A percentile compares a stretch with the other conserved stretches of the same genome.
Conservation (phyloP, 2,329 filamentous ascomycete genomes). For the Phialophora macrospora region DNA sequence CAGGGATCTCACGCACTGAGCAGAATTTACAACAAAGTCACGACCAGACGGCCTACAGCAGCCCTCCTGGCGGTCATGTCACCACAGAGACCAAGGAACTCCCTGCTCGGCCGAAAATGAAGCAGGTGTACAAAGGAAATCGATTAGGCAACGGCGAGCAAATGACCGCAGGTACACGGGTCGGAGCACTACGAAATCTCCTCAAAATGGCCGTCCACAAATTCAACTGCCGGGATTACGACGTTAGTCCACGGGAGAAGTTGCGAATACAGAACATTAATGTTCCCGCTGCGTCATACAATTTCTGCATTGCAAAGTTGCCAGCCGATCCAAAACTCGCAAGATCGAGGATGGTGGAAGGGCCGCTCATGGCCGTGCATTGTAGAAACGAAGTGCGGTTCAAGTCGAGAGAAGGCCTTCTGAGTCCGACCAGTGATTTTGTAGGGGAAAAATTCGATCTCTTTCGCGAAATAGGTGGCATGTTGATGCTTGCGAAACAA, state of each 20-base stretch:
- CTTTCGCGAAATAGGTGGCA: slow-evolving; percentile 61
- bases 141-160: slow-evolving; percentile 62
- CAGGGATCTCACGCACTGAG: slow-evolving; percentile 4
- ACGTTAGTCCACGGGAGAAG: slow-evolving; percentile 50
- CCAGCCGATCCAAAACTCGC: slow-evolving; percentile 59
- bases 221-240: slow-evolving; percentile 60
- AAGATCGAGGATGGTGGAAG: slow-evolving; percentile 61
- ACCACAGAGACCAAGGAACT: slow-evolving; percentile 27
- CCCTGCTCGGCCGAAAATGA: slow-evolving; percentile 31
- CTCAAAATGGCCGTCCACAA: slow-evolving; percentile 63
- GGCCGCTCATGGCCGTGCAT: slow-evolving; percentile 62
- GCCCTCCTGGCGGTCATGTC: background rate
- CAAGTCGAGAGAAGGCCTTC: slow-evolving; percentile 41
- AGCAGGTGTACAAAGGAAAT: slow-evolving; percentile 59
- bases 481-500: slow-evolving; percentile 65
- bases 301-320: slow-evolving; percentile 58
- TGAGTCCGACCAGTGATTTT: slow-evolving; percentile 29
- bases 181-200: slow-evolving; percentile 61
- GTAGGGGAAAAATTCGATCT: slow-evolving; percentile 56
- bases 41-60: background rate
- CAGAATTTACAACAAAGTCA: background rate
- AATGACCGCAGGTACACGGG: slow-evolving; percentile 64
- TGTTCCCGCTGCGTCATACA: slow-evolving; percentile 62
- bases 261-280: slow-evolving; percentile 52
- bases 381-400: slow-evolving; percentile 62